These are phyloP conservation scores for Heritiera fomes DNA, from an alignment of 345 rosid genomes.

Conservation along the genomic window DNA sequence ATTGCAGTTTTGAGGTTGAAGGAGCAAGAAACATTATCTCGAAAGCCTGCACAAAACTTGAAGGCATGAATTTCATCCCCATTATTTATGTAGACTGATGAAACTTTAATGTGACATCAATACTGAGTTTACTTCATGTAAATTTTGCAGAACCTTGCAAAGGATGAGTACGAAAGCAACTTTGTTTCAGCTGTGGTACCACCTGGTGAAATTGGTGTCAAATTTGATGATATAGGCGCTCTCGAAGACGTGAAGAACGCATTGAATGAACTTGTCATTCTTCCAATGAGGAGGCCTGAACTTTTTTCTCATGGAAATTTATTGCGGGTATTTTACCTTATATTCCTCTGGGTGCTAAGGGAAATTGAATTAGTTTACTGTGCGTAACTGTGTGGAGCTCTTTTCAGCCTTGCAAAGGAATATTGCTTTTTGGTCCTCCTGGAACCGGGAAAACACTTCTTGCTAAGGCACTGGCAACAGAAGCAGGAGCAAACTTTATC, in stretches of 20 bases:
- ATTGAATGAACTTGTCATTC: slow-evolving; percentile 93
- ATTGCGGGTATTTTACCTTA: slow-evolving; percentile 61
- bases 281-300: slow-evolving; percentile 97
- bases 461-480: slow-evolving; percentile 97
- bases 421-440: slow-evolving; percentile 98
- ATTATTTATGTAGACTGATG: not conserved
- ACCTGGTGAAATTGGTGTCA: slow-evolving; percentile 92
- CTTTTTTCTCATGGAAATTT: slow-evolving; percentile 91
- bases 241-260: slow-evolving; percentile 96
- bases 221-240: slow-evolving; percentile 91
- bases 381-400: slow-evolving; percentile 19
- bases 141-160: slow-evolving; percentile 70
- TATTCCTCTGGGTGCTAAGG: slow-evolving; percentile 5
- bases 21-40: slow-evolving; percentile 69
- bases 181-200: slow-evolving; percentile 92
- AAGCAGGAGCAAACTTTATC: slow-evolving; percentile 95
- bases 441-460: slow-evolving; percentile 99
- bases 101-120: slow-evolving; percentile 9
- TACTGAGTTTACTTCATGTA: slow-evolving; percentile 21
- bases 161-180: slow-evolving; percentile 85
- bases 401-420: slow-evolving; percentile 95
- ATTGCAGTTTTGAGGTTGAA: slow-evolving; percentile 73
- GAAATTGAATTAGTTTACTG: not conserved
- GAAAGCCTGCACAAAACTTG: slow-evolving; percentile 71
- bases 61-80: slow-evolving; percentile 17